Conservation (phyloP, 371 early-diverging fungal genomes). For the Mortierella sp. region DNA sequence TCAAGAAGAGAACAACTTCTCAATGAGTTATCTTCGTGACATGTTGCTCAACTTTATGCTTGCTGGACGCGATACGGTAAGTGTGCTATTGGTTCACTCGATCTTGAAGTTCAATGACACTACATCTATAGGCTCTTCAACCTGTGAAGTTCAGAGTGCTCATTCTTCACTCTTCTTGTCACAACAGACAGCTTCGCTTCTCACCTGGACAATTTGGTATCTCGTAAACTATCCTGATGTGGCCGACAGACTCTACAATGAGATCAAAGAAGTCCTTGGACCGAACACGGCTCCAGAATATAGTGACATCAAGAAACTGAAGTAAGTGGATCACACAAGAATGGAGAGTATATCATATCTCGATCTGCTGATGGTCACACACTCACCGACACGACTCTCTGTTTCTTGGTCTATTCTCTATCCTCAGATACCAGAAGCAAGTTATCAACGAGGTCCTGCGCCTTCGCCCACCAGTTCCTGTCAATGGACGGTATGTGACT, state of each 20-base stretch:
- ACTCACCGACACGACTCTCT: neutral
- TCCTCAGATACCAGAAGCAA: slow-evolving; percentile 38
- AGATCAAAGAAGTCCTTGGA: slow-evolving; percentile 30
- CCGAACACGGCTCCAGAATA: slow-evolving; percentile 24
- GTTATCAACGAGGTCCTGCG: slow-evolving; percentile 50
- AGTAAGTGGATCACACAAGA: slow-evolving; percentile 11
- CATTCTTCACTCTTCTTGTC: neutral
- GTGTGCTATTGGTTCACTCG: no score
- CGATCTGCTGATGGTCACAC: neutral
- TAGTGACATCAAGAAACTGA: slow-evolving; percentile 40
- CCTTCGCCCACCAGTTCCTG: slow-evolving; percentile 45
- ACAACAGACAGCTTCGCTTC: slow-evolving; percentile 40
- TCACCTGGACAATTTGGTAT: slow-evolving; percentile 46
- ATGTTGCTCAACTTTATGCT: slow-evolving; percentile 49
- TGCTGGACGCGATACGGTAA: slow-evolving; percentile 51
- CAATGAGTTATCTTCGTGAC: slow-evolving; percentile 37
- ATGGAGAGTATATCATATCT: neutral
- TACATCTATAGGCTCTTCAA: neutral
- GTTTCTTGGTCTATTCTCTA: neutral
- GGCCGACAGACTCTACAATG: slow-evolving; percentile 18
- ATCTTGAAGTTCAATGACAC: neutral
- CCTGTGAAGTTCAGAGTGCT: neutral
- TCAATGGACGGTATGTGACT: slow-evolving; percentile 32
- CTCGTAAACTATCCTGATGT: slow-evolving; percentile 32
- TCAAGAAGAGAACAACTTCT: slow-evolving; percentile 25